phyloP scores from a whole-genome alignment of 441 rosid species.

The Viola pubescens region DNA sequence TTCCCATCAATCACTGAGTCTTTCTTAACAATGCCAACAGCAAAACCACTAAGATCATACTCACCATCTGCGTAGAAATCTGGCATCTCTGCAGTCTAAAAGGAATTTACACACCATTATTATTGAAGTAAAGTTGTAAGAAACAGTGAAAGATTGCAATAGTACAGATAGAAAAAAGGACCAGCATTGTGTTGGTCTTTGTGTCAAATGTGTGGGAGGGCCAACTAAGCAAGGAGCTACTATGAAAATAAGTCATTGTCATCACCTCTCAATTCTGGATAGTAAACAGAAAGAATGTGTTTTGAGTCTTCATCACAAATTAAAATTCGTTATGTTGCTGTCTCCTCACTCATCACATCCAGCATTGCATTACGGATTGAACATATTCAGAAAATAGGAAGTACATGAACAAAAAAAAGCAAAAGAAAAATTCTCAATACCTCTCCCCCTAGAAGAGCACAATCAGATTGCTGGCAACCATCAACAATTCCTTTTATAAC shows the following conservation, averaged over 20 bases:
- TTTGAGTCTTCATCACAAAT: no score
- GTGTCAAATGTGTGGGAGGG: no score
- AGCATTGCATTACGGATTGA: not conserved
- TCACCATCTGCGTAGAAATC: constrained; percentile 72
- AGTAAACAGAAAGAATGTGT: no score
- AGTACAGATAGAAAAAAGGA: no score
- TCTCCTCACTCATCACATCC: not conserved
- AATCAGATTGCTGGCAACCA: constrained; percentile 78
- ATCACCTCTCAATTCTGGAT: no score
- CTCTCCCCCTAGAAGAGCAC: constrained; percentile 94
- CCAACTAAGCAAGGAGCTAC: no score
- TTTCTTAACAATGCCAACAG: constrained; percentile 79
- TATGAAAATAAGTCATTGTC: no score
- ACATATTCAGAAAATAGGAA: not conserved
- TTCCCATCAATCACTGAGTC: constrained; percentile 74
- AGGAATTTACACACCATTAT: constrained; percentile 8
- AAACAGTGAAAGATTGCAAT: no score
- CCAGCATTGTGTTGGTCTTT: no score
- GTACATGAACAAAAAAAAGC: not conserved
- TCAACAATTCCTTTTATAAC: constrained; percentile 89
- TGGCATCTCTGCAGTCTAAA: constrained; percentile 95
- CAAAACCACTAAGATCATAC: constrained; percentile 82
- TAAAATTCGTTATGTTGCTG: no score
- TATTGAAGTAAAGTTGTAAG: not conserved
- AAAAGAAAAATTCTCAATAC: constrained; percentile 21